Base-by-base conservation (phyloP, 2,329 filamentous ascomycete genomes). In the Verticillium dahliae region DNA sequence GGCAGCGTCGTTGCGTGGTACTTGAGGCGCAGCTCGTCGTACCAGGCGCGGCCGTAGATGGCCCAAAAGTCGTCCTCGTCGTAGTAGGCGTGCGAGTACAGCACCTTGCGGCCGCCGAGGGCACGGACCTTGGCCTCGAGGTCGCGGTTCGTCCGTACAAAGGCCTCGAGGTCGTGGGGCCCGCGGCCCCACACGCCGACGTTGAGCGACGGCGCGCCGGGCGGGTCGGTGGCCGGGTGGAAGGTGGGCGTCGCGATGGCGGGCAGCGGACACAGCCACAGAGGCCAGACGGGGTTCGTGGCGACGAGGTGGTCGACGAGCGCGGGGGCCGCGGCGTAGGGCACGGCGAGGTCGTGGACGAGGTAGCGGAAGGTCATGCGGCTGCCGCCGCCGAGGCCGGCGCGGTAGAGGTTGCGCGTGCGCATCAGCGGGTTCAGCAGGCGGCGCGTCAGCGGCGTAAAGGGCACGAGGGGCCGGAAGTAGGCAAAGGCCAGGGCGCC, bases 81-180 rank as follows among this genome's bases (percentile, higher is more conserved):
- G 70, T 89, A 89, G 72, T 87, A 90, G 0, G 85, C 84, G 62
- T 90, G 87, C 1, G 87, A 86, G 65, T 91, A 91, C 1, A 91
- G 74, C 78, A 86, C 89, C 73, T 90, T 90, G 76, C 85, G 86
- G 6, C 88, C 88, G 2, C 82, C 78, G 6, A 88, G 77, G 33
- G 83, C 80, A 9, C 79, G 78, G 0, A 90, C 77, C 60, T 82
- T 84, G 9, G 76, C 73, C 72, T 90, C 88, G 1, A 91, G 75
- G 0, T 77, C 78, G 1, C 85, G 80, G 70, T 90, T 90, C 58
- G 78, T 75, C 1, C 69, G 67, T 9, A 89, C 75, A 58, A 83
- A 84, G 10, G 78, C 73, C 1, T 76, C 70, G 3, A 78, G 74
- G 34, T 76, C 72, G 2, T 69, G 70, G 2, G 77, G 74, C 0